phyloP scores from a whole-genome alignment of 2,329 filamentous ascomycete species.

The Ophiobolus disseminans region DNA sequence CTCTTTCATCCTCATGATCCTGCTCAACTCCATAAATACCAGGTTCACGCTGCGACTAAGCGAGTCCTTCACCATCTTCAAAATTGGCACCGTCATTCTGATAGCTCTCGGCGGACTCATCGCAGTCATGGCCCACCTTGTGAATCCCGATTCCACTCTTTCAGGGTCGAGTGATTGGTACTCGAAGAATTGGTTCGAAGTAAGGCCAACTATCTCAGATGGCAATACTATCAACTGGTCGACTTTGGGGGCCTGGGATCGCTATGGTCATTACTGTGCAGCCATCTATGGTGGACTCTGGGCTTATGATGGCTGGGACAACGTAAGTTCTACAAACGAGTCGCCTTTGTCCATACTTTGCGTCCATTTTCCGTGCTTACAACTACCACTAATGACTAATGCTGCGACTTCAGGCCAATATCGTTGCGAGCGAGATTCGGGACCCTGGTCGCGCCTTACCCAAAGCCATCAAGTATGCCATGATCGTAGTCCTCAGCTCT shows the following conservation, averaged over 20 bases:
- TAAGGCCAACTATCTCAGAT: constrained; percentile 59
- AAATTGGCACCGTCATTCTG: constrained; percentile 41
- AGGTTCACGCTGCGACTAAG: constrained; percentile 50
- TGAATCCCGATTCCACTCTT: constrained; percentile 36
- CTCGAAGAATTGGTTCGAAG: constrained; percentile 63
- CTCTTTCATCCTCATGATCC: constrained; percentile 49
- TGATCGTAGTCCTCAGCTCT: constrained; percentile 65
- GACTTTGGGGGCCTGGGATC: constrained; percentile 61
- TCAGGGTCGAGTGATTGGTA: constrained; percentile 46
- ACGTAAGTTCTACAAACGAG: constrained; percentile 52
- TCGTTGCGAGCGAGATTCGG: constrained; percentile 48
- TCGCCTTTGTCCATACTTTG: not conserved
- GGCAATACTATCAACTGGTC: constrained; percentile 42
- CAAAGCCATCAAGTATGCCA: constrained; percentile 66
- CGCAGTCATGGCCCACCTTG: constrained; percentile 39
- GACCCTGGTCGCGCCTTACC: constrained; percentile 56
- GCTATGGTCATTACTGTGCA: constrained; percentile 65
- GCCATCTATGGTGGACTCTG: constrained; percentile 69
- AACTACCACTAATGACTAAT: not conserved
- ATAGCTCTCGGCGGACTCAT: constrained; percentile 41
- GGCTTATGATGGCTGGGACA: constrained; percentile 73
- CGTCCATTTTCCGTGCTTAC: not conserved
- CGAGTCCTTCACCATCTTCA: constrained; percentile 53
- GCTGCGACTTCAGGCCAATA: constrained; percentile 38
- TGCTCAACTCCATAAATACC: constrained; percentile 55